phyloP scores from a whole-genome alignment of 2,329 filamentous ascomycete genomes.

The Claviceps sorghi region DNA sequence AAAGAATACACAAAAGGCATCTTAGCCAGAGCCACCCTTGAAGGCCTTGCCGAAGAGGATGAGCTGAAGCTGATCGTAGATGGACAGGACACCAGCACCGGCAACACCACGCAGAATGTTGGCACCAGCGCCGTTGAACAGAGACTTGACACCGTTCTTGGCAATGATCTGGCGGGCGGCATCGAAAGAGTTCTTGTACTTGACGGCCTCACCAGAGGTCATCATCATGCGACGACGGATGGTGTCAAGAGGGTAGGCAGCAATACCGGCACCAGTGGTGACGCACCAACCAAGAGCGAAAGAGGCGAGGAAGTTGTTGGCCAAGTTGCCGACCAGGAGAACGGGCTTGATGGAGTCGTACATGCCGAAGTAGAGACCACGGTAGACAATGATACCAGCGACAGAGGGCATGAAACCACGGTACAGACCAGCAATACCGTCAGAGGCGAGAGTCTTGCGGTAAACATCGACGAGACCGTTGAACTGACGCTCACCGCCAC shows the following conservation, averaged over 20 bases:
- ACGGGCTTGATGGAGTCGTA: constrained; percentile 99
- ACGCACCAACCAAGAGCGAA: constrained; percentile 98
- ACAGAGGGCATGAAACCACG: constrained; percentile 99
- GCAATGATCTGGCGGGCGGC: constrained; percentile 92
- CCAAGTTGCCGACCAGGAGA: constrained; percentile 75
- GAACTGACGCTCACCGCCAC: constrained; percentile 97
- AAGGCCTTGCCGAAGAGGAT: constrained; percentile 99
- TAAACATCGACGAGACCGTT: constrained; percentile 99
- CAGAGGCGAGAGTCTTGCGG: constrained; percentile 98
- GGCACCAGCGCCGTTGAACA: constrained; percentile 99
- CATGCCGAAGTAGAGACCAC: constrained; percentile 99
- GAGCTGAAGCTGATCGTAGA: constrained; percentile 99
- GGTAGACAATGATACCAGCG: constrained; percentile 98
- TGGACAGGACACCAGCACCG: constrained; percentile 99
- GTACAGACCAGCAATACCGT: constrained; percentile 99
- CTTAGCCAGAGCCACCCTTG: constrained; percentile 50
- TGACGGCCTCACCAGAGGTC: constrained; percentile 94
- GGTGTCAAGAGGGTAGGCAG: constrained; percentile 99
- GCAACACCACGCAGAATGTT: constrained; percentile 99
- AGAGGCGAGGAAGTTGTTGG: constrained; percentile 98
- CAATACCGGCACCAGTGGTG: constrained; percentile 99
- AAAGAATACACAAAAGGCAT: constrained; percentile 21
- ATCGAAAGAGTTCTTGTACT: constrained; percentile 96
- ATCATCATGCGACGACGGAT: constrained; percentile 99
- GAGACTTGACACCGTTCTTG: constrained; percentile 94